A percentile compares a stretch with the other conserved stretches of the same genome.
phyloP scores from a whole-genome alignment of 75 land plant genomes.

The Cunninghamia lanceolata region DNA sequence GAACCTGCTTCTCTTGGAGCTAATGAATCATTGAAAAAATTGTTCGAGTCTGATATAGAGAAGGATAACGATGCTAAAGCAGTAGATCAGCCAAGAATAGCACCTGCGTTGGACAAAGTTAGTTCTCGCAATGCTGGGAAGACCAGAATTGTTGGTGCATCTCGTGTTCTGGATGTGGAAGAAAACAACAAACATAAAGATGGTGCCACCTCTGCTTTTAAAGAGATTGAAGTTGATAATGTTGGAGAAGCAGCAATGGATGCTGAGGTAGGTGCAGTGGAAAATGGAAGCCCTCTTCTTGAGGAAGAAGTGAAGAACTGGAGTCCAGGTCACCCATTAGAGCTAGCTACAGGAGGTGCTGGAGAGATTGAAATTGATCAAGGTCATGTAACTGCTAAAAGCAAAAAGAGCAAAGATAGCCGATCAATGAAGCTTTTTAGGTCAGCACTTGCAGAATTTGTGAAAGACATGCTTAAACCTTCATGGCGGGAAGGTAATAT shows the following conservation, averaged over 20 bases:
- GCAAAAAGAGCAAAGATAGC: constrained; percentile 60
- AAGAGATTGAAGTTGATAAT: constrained; percentile 42
- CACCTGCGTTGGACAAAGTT: constrained; percentile 10
- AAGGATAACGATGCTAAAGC: constrained; percentile 8
- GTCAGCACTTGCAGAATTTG: constrained; percentile 60
- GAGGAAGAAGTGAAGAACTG: constrained; percentile 19
- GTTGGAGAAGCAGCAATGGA: constrained; percentile 46
- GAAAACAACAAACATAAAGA: constrained; percentile 27
- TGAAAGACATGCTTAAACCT: constrained; percentile 80
- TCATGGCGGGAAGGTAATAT: constrained; percentile 84
- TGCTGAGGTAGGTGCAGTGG: constrained; percentile 67
- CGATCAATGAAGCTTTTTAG: constrained; percentile 59
- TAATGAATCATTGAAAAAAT: constrained; percentile 9
- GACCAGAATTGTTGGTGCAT: constrained; percentile 1
- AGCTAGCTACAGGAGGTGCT: constrained; percentile 13
- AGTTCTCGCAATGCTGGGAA: constrained; percentile 15
- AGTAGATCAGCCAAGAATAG: neutral
- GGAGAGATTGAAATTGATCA: constrained; percentile 58
- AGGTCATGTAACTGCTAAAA: constrained; percentile 34
- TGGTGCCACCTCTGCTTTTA: constrained; percentile 13
- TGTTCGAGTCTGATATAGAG: constrained; percentile 13
- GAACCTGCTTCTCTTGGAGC: constrained; percentile 35
- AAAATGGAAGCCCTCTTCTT: constrained; percentile 52
- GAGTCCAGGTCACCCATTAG: constrained; percentile 35
- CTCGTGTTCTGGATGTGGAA: constrained; percentile 23